Evolutionary conservation across 164 flowering plant genomes (phyloP), one percentile per base, ranked within the genome.

Genomic region (Vitis cinerea): DNA sequence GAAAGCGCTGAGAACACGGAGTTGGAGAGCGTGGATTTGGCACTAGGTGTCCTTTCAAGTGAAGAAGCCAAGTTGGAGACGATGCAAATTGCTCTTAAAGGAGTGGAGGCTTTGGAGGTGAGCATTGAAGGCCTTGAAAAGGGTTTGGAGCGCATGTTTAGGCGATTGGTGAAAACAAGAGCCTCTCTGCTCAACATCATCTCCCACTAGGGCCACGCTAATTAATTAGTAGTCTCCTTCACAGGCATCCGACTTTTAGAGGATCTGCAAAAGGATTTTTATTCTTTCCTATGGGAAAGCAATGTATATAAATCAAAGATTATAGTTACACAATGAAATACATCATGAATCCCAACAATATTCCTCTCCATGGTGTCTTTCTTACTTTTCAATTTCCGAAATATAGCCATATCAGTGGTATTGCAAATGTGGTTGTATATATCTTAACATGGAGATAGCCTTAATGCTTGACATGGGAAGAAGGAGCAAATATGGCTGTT

Each of bases 181-280:
- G 76, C 82, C 51, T 80, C 82, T 12, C 74, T 84, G 27, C 63
- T 84, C 57, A 84, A 82, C 72, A 72, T 80, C 17, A 44, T 81
- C 63, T 78, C 85, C 53, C 75, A 71, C 17, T 76, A 73, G 65
- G n/a, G 10, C 13, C 29, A 5, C n/a, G 1, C 5, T n/a, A 64
- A 56, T 56, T 16, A 55, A 61, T 37, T 58, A 23, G 27, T 23
- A 23, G 27, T 23, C 27, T 23, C 65, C 67, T 61, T 58, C 64
- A 31, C 16, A 29, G 47, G 44, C 65, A 70, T 71, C 78, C 73
- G 55, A 69, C 54, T 66, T 75, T 70, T 64, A 56, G 52, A 55
- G 70, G 73, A 68, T 48, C 12, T 62, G 65, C 59, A 23, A 30
- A 2, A 51, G 61, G 71, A 58, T 65, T 67, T 16, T 62, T 51